phyloP scores from a whole-genome alignment of 352 stramenopile species.

The Phytophthora crassamura region DNA sequence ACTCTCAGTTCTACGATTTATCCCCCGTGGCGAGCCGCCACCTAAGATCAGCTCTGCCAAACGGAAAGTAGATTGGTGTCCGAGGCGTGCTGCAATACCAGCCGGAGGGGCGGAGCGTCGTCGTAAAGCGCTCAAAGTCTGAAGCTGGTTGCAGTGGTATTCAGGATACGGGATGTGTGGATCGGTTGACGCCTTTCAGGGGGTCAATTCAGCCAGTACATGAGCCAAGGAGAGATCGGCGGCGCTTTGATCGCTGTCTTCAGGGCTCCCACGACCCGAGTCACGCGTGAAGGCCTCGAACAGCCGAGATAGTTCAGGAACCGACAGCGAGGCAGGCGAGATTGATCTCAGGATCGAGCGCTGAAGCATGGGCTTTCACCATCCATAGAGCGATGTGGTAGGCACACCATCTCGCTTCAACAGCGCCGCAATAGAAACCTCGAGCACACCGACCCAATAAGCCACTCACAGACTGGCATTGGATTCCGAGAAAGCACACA shows the following conservation, averaged over 20 bases:
- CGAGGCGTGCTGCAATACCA: conserved; percentile 21
- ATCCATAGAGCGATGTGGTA: conserved; percentile 31
- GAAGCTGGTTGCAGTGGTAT: too few relatives aligned
- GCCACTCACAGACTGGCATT: not conserved
- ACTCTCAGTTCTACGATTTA: not conserved
- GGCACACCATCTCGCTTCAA: conserved; percentile 34
- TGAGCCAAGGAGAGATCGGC: conserved; percentile 14
- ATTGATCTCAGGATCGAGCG: conserved; percentile 35
- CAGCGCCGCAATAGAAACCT: not conserved
- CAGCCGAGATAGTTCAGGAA: conserved; percentile 34
- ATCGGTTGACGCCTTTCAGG: too few relatives aligned
- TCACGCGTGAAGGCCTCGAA: conserved; percentile 8
- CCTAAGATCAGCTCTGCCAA: too few relatives aligned
- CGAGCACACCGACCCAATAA: too few relatives aligned
- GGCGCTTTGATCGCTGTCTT: conserved; percentile 15
- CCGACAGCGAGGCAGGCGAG: conserved; percentile 1
- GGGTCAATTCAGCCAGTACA: too few relatives aligned
- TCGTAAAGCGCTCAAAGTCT: too few relatives aligned
- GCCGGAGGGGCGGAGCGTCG: not conserved
- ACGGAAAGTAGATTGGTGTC: too few relatives aligned
- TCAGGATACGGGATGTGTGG: too few relatives aligned
- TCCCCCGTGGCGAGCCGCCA: too few relatives aligned
- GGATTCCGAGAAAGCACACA: not conserved
- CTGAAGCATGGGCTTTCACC: conserved; percentile 9
- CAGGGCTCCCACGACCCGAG: not conserved